A percentile compares a stretch with the other conserved stretches of the same genome.
phyloP scores from a whole-genome alignment of 202 grass and related monocot species.

The Brachypodium distachyon region DNA sequence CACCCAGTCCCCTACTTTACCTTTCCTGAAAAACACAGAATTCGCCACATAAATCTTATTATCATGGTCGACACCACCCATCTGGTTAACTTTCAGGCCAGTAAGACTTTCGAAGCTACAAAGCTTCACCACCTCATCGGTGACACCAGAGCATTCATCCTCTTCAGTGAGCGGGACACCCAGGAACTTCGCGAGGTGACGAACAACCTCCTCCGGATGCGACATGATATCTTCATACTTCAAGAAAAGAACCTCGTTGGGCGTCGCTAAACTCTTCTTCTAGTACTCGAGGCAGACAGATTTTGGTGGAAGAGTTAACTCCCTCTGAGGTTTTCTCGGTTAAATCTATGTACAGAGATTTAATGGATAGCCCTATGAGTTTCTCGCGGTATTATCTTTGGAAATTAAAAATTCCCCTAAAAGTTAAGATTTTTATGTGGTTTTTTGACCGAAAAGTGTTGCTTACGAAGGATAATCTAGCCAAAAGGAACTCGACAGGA shows the following conservation, averaged over 20 bases:
- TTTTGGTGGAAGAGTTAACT: too few species aligned
- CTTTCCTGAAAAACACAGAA: not conserved
- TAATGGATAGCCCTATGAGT: too few species aligned
- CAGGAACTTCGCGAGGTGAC: not conserved
- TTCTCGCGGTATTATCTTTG: too few species aligned
- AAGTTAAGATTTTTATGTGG: too few species aligned
- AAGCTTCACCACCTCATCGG: not conserved
- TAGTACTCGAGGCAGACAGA: not conserved
- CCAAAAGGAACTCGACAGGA: too few species aligned
- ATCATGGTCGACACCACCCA: not conserved
- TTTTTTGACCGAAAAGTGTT: too few species aligned
- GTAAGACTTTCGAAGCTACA: not conserved
- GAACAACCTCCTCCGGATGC: not conserved
- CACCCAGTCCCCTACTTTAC: constrained; percentile 3
- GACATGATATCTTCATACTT: constrained; percentile 6
- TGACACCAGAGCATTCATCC: not conserved
- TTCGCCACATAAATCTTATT: not conserved
- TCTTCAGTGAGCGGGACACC: not conserved
- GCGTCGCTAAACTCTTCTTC: not conserved
- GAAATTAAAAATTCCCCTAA: too few species aligned
- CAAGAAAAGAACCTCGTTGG: not conserved
- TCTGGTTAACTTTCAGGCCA: not conserved
- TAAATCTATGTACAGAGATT: too few species aligned
- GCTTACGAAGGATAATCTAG: too few species aligned
- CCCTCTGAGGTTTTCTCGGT: too few species aligned